These are phyloP conservation scores for Tetracladium marchalianum DNA, from an alignment of 495 filamentous ascomycete species.

Conservation along the genomic window DNA sequence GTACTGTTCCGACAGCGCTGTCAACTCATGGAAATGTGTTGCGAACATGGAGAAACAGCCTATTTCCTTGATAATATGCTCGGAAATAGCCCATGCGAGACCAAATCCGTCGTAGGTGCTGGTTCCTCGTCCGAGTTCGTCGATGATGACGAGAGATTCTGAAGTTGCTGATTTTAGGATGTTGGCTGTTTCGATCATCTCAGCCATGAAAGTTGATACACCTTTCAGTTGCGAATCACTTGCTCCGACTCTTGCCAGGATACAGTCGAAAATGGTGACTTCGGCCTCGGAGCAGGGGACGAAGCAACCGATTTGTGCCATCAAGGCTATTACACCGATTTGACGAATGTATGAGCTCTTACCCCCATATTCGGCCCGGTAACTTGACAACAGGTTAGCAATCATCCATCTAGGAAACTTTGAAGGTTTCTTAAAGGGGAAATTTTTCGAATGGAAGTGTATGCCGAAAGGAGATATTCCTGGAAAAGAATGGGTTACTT, in stretches of 20 bases:
- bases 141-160: constrained; percentile 94
- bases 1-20: constrained; percentile 75
- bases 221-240: constrained; percentile 95
- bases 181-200: constrained; percentile 98
- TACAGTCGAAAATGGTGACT: constrained; percentile 94
- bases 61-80: constrained; percentile 94
- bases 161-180: constrained; percentile 95
- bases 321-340: constrained; percentile 92
- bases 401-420: no score
- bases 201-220: constrained; percentile 98
- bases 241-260: constrained; percentile 91
- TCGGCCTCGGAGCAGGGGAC: constrained; percentile 88
- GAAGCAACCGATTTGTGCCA: constrained; percentile 97
- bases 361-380: constrained; percentile 99
- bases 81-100: constrained; percentile 95
- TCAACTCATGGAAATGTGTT: constrained; percentile 98
- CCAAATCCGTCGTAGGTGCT: constrained; percentile 99
- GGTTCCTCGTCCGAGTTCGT: constrained; percentile 95
- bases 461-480: no score
- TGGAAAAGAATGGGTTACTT: no score
- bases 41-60: constrained; percentile 89
- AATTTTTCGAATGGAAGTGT: no score
- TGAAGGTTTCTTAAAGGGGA: no score
- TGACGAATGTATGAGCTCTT: constrained; percentile 99
- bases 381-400: constrained; percentile 50